Evolutionary conservation across 2,329 filamentous ascomycete species (phyloP).

Genomic region (Hortaea werneckii): DNA sequence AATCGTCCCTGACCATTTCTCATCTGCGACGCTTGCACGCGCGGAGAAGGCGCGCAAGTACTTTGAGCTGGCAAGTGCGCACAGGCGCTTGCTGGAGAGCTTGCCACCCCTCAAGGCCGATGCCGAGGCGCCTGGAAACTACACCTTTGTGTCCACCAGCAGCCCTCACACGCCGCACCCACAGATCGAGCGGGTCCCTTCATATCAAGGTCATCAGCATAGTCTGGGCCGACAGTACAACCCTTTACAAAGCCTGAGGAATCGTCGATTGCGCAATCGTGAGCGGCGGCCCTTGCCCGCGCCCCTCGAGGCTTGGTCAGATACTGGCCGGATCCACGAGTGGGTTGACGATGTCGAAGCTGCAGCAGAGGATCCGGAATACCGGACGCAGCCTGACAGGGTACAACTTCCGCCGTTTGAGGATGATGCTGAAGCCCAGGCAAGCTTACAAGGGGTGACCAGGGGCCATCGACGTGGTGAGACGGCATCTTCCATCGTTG

Average conservation of each 20-base stretch:
- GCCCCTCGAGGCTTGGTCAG: slow-evolving; percentile 64
- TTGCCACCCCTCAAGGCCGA: slow-evolving; percentile 60
- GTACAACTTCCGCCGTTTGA: slow-evolving; percentile 18
- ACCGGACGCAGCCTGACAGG: slow-evolving; percentile 27
- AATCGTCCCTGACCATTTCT: slow-evolving; percentile 55
- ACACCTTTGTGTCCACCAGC: slow-evolving; percentile 28
- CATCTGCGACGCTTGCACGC: slow-evolving; percentile 67
- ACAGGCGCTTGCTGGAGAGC: slow-evolving; percentile 67
- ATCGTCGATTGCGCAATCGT: slow-evolving; percentile 72
- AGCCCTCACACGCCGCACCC: slow-evolving; percentile 32
- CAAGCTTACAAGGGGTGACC: slow-evolving; percentile 3
- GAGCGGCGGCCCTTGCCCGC: slow-evolving; percentile 67
- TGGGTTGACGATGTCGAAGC: slow-evolving; percentile 66
- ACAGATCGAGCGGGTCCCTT: slow-evolving; percentile 28
- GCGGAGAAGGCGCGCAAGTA: slow-evolving; percentile 76
- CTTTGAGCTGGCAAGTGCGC: slow-evolving; percentile 77
- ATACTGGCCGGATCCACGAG: slow-evolving; percentile 57
- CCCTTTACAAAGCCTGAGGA: slow-evolving; percentile 83
- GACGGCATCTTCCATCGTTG: slow-evolving; percentile 46
- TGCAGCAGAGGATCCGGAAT: slow-evolving; percentile 29
- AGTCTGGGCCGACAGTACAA: slow-evolving; percentile 68
- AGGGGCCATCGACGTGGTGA: slow-evolving; percentile 27
- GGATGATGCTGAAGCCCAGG: slow-evolving; percentile 13
- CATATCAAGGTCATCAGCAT: slow-evolving; percentile 27
- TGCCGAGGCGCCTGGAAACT: slow-evolving; percentile 32